Conservation (phyloP, 2,329 filamentous ascomycete genomes). For the Penicillium palitans region DNA sequence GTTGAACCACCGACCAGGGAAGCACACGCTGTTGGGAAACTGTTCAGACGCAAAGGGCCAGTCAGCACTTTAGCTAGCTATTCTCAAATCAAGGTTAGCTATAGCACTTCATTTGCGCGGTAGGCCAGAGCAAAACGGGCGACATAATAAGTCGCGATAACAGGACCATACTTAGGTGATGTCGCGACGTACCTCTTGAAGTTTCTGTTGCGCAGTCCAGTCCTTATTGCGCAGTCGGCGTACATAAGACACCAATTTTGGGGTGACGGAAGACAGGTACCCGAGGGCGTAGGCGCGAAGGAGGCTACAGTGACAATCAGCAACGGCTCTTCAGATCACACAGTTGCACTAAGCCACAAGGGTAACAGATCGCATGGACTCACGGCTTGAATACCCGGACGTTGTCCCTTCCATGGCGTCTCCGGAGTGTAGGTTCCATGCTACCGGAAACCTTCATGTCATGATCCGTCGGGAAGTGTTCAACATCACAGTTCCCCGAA, state of each 20-base stretch:
- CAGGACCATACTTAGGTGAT: background rate
- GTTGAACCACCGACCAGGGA: slow-evolving; percentile 55
- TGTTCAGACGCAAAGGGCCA: slow-evolving; percentile 45
- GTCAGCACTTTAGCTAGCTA: slow-evolving; percentile 44
- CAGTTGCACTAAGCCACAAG: slow-evolving; percentile 10
- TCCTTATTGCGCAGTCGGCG: slow-evolving; percentile 37
- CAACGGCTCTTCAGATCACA: slow-evolving; percentile 5
- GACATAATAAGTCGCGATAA: slow-evolving; percentile 7
- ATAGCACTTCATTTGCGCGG: slow-evolving; percentile 2
- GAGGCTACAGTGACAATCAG: slow-evolving; percentile 31
- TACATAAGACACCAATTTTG: slow-evolving; percentile 45
- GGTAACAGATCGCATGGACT: slow-evolving; percentile 25
- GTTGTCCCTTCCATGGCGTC: slow-evolving; percentile 25
- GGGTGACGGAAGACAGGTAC: slow-evolving; percentile 50
- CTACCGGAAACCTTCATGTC: slow-evolving; percentile 25
- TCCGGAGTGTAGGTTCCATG: slow-evolving; percentile 31
- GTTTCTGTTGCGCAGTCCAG: slow-evolving; percentile 34
- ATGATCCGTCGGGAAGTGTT: slow-evolving; percentile 26
- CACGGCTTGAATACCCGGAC: slow-evolving; percentile 36
- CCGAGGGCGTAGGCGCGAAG: slow-evolving; percentile 51
- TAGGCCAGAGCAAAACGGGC: background rate
- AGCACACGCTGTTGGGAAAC: slow-evolving; percentile 56
- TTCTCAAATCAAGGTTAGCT: slow-evolving; percentile 21
- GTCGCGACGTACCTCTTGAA: slow-evolving; percentile 35
- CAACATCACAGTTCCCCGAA: slow-evolving; percentile 21